Base-by-base conservation (phyloP, 1,139 yeast species). In the Citeromyces hawaiiensis region DNA sequence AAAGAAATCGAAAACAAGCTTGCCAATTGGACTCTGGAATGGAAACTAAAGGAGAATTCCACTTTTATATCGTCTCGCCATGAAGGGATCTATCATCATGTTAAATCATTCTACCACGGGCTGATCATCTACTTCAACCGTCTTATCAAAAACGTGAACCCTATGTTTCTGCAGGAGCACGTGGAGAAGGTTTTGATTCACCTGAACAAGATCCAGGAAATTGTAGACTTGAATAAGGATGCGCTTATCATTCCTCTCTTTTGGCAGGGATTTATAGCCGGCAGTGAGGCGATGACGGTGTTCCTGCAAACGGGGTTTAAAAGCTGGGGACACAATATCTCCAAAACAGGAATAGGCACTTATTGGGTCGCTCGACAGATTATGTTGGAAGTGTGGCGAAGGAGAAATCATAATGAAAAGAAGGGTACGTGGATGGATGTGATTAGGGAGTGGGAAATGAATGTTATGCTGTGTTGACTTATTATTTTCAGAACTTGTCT, bases 251-350 rank as follows among this genome's bases (percentile, higher is more conserved):
- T 81, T 32, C 95, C 96, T 3, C 61, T 85, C 33, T 75, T 85
- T 51, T 86, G 94, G 88, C 93, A 83, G 52, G 94, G 93, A 0
- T 86, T 86, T 48, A 80, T 86, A 39, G 91, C 93, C 1, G 95
- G 94, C 0, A 82, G 94, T 52, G 87, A 83, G 46, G 83, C 93
- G 3, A 70, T 72, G 40, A 72, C 79, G 3, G 50, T 59, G 1
- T 66, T 65, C 33, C 58, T 79, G 36, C 91, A 83, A 47, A 58
- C 67, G 45, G 79, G 86, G 29, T 85, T 75, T 59, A 78, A 75
- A 51, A 66, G 68, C 45, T 85, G 94, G 94, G 85, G 91, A 5
- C 82, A 82, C n/a, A 76, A 74, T 43, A 72, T 83, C 45, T 82
- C 88, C 2, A 73, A 70, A 45, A 76, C 76, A 39, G 82, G 83